Conservation (phyloP, 164 flowering plant genomes). For the Liriodendron chinense region DNA sequence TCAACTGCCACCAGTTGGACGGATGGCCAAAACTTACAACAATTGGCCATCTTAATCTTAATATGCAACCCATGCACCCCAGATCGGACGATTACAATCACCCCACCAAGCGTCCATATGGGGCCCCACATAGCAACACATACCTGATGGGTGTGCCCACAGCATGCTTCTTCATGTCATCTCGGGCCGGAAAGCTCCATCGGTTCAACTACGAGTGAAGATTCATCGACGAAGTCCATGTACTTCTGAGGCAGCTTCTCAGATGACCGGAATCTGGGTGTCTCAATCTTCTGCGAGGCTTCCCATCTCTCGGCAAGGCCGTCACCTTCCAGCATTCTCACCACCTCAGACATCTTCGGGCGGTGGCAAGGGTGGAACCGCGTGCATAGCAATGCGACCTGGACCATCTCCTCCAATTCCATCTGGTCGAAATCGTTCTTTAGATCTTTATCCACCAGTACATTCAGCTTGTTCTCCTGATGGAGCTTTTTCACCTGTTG, state of each 20-base stretch:
- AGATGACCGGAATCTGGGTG: slow-evolving; percentile 36
- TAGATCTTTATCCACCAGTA: slow-evolving; percentile 64
- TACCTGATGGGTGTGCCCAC: slow-evolving; percentile 22
- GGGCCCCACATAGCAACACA: no score
- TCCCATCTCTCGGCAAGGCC: slow-evolving; percentile 83
- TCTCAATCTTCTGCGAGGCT: slow-evolving; percentile 58
- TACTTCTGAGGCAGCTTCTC: slow-evolving; percentile 51
- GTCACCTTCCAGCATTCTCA: slow-evolving; percentile 76
- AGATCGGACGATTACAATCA: no score
- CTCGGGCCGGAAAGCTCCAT: slow-evolving; percentile 88
- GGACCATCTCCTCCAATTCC: slow-evolving; percentile 73
- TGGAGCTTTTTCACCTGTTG: slow-evolving; percentile 72
- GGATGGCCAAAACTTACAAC: not conserved
- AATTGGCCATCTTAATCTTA: no score
- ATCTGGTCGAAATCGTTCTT: slow-evolving; percentile 47
- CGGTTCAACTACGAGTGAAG: slow-evolving; percentile 71
- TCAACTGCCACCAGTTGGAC: not conserved
- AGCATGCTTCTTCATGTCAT: not conserved
- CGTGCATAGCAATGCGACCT: slow-evolving; percentile 72
- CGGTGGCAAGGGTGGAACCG: slow-evolving; percentile 60
- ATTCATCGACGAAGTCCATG: slow-evolving; percentile 65
- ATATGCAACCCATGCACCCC: no score
- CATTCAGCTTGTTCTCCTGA: slow-evolving; percentile 53
- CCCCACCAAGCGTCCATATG: no score
- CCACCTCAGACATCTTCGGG: slow-evolving; percentile 71